A percentile compares a stretch with the other conserved stretches of the same genome.
phyloP scores from a whole-genome alignment of 2,329 filamentous ascomycete genomes.

The Colletotrichum sp. region DNA sequence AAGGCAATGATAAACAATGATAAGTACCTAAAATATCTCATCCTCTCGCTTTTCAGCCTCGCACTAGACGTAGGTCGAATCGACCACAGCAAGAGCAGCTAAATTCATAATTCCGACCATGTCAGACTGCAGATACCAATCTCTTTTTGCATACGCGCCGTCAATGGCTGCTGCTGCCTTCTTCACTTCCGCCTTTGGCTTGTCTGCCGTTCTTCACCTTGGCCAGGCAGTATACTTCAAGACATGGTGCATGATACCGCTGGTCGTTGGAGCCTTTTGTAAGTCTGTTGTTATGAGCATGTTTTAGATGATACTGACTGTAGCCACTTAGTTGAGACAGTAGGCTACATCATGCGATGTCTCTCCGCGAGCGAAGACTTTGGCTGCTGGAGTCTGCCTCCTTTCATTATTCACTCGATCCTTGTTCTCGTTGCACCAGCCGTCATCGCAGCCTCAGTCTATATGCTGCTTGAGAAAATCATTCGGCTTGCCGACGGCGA shows the following conservation, averaged over 20 bases:
- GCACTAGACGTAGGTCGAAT: background rate
- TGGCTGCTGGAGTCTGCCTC: background rate
- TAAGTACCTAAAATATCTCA: background rate
- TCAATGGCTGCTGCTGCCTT: background rate
- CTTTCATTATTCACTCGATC: background rate
- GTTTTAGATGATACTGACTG: rapidly evolving
- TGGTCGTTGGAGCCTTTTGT: background rate
- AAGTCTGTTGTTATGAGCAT: background rate
- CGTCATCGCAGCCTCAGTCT: background rate
- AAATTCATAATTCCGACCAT: background rate
- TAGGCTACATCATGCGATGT: background rate
- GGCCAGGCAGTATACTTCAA: background rate
- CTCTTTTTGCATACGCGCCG: background rate
- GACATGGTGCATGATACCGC: background rate
- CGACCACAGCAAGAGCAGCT: background rate
- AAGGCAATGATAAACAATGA: rapidly evolving
- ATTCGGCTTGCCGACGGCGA: background rate
- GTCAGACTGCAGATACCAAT: background rate
- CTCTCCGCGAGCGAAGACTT: background rate
- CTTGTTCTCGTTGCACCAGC: background rate
- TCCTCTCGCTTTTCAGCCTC: background rate
- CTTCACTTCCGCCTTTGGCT: background rate
- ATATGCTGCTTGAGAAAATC: background rate
- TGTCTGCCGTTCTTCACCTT: background rate
- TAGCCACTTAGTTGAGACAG: background rate